A percentile compares a stretch with the other conserved stretches of the same genome.
Evolutionary conservation across 345 rosid genomes (phyloP).

Genomic region (Moricandia arvensis): DNA sequence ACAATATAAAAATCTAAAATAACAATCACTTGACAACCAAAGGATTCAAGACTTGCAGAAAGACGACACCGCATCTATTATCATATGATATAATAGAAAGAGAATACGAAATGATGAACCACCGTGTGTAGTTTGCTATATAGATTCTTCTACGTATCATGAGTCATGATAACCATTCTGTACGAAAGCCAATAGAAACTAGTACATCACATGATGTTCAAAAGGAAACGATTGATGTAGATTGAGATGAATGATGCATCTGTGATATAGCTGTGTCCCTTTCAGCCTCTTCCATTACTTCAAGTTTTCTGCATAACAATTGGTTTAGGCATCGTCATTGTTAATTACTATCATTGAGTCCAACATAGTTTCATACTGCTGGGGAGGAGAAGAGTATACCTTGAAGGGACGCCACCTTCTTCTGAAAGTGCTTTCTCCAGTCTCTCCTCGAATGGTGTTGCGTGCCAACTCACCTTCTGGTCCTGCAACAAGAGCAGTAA

Average conservation of each 20-base stretch:
- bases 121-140: background rate
- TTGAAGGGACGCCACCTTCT: slow-evolving; percentile 16
- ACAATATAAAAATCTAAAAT: background rate
- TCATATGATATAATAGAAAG: background rate
- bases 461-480: slow-evolving; percentile 95
- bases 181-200: background rate
- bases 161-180: slow-evolving; percentile 1
- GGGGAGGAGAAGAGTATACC: slow-evolving; percentile 6
- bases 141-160: background rate
- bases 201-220: slow-evolving; percentile 20
- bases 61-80: background rate
- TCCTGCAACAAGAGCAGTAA: slow-evolving; percentile 51
- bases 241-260: slow-evolving; percentile 46
- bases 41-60: background rate
- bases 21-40: background rate
- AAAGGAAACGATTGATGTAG: slow-evolving; percentile 62
- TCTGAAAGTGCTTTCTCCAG: slow-evolving; percentile 87
- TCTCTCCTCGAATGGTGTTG: slow-evolving; percentile 92
- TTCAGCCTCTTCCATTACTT: slow-evolving; percentile 54
- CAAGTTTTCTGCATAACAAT: slow-evolving; percentile 51
- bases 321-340: slow-evolving; percentile 2
- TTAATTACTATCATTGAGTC: background rate
- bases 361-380: background rate
- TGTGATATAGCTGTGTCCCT: slow-evolving; percentile 61
- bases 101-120: background rate